Conservation (phyloP, 805 yeast species). For the Metschnikowia drakensbergensis region DNA sequence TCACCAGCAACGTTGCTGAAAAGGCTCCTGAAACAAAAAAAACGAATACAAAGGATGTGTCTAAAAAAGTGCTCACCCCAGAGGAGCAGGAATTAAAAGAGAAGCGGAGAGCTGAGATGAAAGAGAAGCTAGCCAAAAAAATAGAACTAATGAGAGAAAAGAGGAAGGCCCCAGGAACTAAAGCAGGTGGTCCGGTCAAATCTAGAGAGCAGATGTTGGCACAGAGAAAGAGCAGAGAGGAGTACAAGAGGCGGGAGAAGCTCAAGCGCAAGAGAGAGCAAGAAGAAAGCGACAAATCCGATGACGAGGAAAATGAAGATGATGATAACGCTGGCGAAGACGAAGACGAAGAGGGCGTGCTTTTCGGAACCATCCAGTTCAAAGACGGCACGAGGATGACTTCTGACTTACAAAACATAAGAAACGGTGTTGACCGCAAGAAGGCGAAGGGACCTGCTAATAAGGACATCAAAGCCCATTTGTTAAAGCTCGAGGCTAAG, state of each 20-base stretch:
- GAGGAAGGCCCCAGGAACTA: constrained; percentile 90
- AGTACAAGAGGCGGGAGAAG: constrained; percentile 42
- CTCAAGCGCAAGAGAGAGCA: constrained; percentile 40
- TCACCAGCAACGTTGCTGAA: constrained; percentile 17
- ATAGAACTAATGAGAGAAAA: constrained; percentile 67
- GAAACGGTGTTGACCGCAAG: constrained; percentile 45
- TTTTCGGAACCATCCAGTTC: constrained; percentile 80
- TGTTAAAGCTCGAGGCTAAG: constrained; percentile 69
- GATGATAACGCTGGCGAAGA: constrained; percentile 31
- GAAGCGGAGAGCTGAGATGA: constrained; percentile 60
- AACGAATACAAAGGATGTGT: constrained; percentile 2
- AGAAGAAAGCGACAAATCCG: constrained; percentile 40
- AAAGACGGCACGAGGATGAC: constrained; percentile 77
- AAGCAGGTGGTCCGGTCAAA: constrained; percentile 73
- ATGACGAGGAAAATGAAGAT: constrained; percentile 28
- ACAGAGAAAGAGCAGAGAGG: constrained; percentile 52
- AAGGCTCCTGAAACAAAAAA: constrained; percentile 4
- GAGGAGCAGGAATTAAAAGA: constrained; percentile 50
- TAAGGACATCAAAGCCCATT: constrained; percentile 80
- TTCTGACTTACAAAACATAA: constrained; percentile 58
- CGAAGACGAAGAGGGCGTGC: constrained; percentile 39
- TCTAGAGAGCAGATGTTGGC: constrained; percentile 78
- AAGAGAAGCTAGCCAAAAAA: constrained; percentile 73
- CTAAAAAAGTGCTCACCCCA: constrained; percentile 32
- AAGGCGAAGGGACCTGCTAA: constrained; percentile 81